A percentile compares a stretch with the other conserved stretches of the same genome.
Evolutionary conservation across 2,329 filamentous ascomycete genomes (phyloP).

Genomic region (Curvularia lunata): DNA sequence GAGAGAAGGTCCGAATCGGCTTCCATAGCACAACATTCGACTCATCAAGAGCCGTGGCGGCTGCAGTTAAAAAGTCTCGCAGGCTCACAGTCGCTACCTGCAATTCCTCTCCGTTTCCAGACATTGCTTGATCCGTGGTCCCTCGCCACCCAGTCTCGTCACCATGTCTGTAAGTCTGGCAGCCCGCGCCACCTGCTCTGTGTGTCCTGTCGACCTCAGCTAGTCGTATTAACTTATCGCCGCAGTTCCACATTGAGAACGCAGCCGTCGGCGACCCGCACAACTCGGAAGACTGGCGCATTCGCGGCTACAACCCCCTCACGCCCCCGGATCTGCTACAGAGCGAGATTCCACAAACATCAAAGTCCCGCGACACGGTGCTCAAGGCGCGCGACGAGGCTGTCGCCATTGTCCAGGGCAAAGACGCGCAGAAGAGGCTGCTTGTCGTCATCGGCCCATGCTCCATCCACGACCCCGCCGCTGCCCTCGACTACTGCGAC

Average conservation of each 20-base stretch:
- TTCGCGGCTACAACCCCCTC: slow-evolving; percentile 87
- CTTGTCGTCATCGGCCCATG: slow-evolving; percentile 91
- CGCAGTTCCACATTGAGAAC: slow-evolving; percentile 59
- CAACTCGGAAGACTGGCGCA: slow-evolving; percentile 60
- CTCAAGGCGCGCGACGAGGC: slow-evolving; percentile 66
- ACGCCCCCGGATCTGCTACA: slow-evolving; percentile 94
- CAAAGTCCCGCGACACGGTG: slow-evolving; percentile 61
- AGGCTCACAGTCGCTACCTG: slow-evolving; percentile 2
- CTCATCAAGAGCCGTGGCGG: slow-evolving; percentile 33
- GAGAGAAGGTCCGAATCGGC: slow-evolving; percentile 32
- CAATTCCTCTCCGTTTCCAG: not conserved
- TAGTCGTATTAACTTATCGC: slow-evolving; percentile 3
- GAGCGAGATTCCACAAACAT: slow-evolving; percentile 76
- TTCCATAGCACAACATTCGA: slow-evolving; percentile 30
- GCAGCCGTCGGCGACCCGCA: slow-evolving; percentile 57
- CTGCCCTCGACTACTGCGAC: slow-evolving; percentile 92
- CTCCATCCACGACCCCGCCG: slow-evolving; percentile 93
- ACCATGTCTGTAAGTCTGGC: slow-evolving; percentile 37
- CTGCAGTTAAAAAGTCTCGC: slow-evolving; percentile 16
- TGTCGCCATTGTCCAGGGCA: slow-evolving; percentile 66
- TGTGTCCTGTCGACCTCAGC: not conserved
- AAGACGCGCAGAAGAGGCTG: slow-evolving; percentile 63
- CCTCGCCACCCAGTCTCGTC: not conserved
- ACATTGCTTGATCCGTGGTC: not conserved
- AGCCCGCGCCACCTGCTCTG: slow-evolving; percentile 6